These are phyloP conservation scores for Medicago lupulina DNA, from an alignment of 306 rosid species.

Conservation along the genomic window DNA sequence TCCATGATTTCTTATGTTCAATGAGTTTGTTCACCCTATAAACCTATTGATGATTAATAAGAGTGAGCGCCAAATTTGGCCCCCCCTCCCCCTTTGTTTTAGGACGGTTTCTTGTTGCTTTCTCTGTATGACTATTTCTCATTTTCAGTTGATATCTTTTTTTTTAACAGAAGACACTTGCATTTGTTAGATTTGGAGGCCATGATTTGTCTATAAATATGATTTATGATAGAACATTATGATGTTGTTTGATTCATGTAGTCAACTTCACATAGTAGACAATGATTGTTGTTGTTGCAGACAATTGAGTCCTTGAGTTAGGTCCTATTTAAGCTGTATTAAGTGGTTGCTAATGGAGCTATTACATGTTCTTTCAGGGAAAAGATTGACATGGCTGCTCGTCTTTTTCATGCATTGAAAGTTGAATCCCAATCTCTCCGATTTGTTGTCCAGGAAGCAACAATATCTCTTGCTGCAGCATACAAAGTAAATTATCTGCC, in stretches of 20 bases:
- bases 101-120: conserved; percentile 16
- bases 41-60: background rate
- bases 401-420: conserved; percentile 83
- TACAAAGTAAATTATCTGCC: conserved; percentile 67
- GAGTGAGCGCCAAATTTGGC: background rate
- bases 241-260: background rate
- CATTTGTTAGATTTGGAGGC: conserved; percentile 15
- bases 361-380: conserved; percentile 58
- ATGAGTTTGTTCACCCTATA: background rate
- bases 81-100: background rate
- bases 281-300: background rate
- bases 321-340: conserved; percentile 29
- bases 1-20: background rate
- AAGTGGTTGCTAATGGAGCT: conserved; percentile 31
- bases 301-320: conserved; percentile 16
- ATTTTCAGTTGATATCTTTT: background rate
- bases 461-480: conserved; percentile 81
- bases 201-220: background rate
- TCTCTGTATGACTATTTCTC: conserved; percentile 5
- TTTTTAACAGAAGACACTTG: conserved; percentile 1
- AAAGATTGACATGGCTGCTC: conserved; percentile 86
- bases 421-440: conserved; percentile 82
- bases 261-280: background rate
- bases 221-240: background rate
- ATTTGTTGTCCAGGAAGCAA: conserved; percentile 85